These are phyloP conservation scores for Hymenoscyphus repandus DNA, from an alignment of 2,329 filamentous ascomycete genomes.

Conservation along the genomic window DNA sequence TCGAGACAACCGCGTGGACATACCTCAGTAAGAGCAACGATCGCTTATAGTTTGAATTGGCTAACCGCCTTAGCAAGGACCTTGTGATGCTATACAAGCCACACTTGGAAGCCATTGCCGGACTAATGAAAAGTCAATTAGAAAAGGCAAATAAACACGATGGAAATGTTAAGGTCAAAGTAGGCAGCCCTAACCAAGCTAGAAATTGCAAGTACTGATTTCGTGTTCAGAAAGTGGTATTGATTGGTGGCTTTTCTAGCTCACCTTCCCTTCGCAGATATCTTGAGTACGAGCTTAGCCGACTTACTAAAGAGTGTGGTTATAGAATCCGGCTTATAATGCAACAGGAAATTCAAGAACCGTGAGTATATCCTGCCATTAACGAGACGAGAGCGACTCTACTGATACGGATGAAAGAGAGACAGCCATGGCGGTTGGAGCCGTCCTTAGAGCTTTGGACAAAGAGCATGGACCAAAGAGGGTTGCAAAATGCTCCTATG, in stretches of 20 bases:
- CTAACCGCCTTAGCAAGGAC: neutral
- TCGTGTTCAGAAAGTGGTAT: slow-evolving; percentile 13
- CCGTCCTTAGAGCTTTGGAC: slow-evolving; percentile 13
- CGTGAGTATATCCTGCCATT: neutral
- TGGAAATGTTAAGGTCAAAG: neutral
- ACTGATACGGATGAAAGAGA: slow-evolving; percentile 4
- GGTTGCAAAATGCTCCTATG: slow-evolving; percentile 10
- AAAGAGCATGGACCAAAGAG: slow-evolving; percentile 13
- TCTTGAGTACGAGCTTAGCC: neutral
- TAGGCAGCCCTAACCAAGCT: neutral
- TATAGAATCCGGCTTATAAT: neutral
- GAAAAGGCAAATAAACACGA: neutral
- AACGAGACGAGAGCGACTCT: neutral
- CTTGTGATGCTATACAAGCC: neutral
- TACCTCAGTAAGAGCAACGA: slow-evolving; percentile 3
- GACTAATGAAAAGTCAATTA: too few relatives aligned
- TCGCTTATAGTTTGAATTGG: neutral
- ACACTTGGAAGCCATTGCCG: too few relatives aligned
- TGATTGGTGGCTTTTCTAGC: slow-evolving; percentile 13
- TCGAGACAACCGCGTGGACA: neutral
- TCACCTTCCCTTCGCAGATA: slow-evolving; percentile 5
- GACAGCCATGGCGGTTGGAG: slow-evolving; percentile 10
- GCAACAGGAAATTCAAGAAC: too few relatives aligned
- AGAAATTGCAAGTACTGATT: too few relatives aligned
- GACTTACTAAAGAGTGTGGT: neutral